These are phyloP conservation scores for Salix udensis DNA, from an alignment of 345 rosid genomes.

Conservation along the genomic window DNA sequence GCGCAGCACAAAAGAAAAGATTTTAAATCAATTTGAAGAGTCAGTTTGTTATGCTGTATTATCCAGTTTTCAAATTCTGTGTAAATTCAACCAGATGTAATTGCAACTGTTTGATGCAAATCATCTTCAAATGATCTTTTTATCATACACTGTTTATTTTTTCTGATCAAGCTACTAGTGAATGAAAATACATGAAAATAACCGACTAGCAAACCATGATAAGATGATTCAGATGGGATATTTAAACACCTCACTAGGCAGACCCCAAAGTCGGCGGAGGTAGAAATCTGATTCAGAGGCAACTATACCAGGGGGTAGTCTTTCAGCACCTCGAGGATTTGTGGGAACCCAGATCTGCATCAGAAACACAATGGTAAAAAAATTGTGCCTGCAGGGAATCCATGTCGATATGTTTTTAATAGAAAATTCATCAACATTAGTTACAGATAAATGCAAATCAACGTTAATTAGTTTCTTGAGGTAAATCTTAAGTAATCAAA, in stretches of 20 bases:
- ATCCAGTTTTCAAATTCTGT: too few species aligned
- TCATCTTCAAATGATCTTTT: background rate
- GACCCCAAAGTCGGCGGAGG: constrained; percentile 78
- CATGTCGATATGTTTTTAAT: background rate
- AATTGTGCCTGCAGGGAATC: background rate
- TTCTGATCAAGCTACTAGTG: background rate
- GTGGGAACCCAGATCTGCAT: constrained; percentile 85
- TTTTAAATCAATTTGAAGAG: background rate
- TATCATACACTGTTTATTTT: too few species aligned
- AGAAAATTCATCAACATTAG: too few species aligned
- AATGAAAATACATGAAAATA: background rate
- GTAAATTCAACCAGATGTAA: background rate
- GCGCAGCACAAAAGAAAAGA: background rate
- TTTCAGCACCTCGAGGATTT: constrained; percentile 92
- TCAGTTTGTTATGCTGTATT: too few species aligned
- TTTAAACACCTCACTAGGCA: constrained; percentile 63
- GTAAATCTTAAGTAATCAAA: background rate
- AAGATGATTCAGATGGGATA: background rate
- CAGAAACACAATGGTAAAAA: constrained; percentile 15
- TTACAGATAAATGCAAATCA: too few species aligned
- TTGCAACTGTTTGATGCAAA: background rate
- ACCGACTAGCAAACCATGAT: background rate
- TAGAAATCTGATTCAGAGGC: constrained; percentile 71
- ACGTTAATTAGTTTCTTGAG: too few species aligned
- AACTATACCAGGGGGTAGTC: constrained; percentile 79